These are phyloP conservation scores for Pichia phayaonensis DNA, from an alignment of 805 yeast genomes.

Conservation along the genomic window DNA sequence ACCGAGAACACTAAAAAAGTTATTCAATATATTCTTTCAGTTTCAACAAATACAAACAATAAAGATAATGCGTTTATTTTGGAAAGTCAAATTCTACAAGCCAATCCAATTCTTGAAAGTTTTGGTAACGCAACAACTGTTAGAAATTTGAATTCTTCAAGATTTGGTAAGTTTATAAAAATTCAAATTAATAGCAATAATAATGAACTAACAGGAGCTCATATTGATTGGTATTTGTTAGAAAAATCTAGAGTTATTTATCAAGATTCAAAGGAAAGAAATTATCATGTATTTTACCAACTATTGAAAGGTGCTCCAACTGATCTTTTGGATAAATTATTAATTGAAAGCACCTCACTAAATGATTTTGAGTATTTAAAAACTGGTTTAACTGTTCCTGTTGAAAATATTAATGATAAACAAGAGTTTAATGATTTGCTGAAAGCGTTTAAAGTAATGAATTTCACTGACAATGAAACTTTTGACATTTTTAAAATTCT, in stretches of 20 bases:
- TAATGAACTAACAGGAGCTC: conserved; percentile 76
- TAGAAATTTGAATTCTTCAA: conserved; percentile 86
- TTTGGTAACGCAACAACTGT: conserved; percentile 97
- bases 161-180: conserved; percentile 94
- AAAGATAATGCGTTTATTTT: conserved; percentile 36
- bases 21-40: conserved; percentile 81
- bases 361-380: conserved; percentile 53
- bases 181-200: conserved; percentile 44
- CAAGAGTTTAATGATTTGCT: conserved; percentile 56
- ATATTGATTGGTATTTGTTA: conserved; percentile 86
- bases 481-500: conserved; percentile 55
- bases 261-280: conserved; percentile 73
- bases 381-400: conserved; percentile 40
- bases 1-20: conserved; percentile 96
- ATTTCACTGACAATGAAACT: conserved; percentile 50
- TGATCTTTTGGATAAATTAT: conserved; percentile 38
- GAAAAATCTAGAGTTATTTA: conserved; percentile 89
- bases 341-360: conserved; percentile 30
- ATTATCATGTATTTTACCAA: conserved; percentile 91
- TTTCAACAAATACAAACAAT: conserved; percentile 35
- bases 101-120: conserved; percentile 92
- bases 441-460: conserved; percentile 67
- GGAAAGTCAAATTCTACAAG: conserved; percentile 81
- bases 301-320: conserved; percentile 59
- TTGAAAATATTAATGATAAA: conserved; percentile 72